Conservation (phyloP, 2,329 filamentous ascomycete species). For the Talaromyces sp. region DNA sequence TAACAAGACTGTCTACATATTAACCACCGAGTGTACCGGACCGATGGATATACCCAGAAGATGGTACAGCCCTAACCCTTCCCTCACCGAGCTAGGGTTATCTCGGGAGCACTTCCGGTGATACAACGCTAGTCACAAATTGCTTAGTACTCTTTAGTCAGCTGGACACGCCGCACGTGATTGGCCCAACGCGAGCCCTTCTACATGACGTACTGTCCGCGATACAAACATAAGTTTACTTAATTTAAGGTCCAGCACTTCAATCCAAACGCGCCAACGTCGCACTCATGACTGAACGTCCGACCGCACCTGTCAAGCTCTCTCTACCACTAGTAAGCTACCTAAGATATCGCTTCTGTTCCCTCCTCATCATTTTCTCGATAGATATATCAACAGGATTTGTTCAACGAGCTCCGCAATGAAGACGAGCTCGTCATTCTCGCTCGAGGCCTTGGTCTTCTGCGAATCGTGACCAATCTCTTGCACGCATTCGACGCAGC, state of each 20-base stretch:
- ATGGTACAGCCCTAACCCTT: background rate
- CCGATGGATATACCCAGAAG: too few relatives aligned
- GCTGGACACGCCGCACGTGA: background rate
- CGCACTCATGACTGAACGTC: constrained; percentile 42
- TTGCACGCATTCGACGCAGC: constrained; percentile 95
- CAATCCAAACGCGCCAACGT: constrained; percentile 11
- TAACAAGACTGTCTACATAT: too few relatives aligned
- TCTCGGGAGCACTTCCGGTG: background rate
- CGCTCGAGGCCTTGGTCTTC: constrained; percentile 83
- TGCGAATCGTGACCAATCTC: constrained; percentile 91
- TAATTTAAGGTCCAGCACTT: background rate
- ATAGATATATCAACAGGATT: constrained; percentile 83
- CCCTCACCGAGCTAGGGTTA: background rate
- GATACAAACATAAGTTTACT: background rate
- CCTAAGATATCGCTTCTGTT: constrained; percentile 24
- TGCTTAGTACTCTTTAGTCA: background rate
- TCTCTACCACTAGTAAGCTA: constrained; percentile 56
- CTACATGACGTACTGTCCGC: background rate
- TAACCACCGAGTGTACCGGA: too few relatives aligned
- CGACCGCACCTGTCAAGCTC: constrained; percentile 56
- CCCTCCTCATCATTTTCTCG: background rate
- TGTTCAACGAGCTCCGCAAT: constrained; percentile 83
- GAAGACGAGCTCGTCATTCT: constrained; percentile 94
- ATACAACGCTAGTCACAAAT: background rate
- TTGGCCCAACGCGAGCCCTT: background rate